Base-by-base conservation (phyloP, 2,329 filamentous ascomycete species). In the Chaetomium strumarium region DNA sequence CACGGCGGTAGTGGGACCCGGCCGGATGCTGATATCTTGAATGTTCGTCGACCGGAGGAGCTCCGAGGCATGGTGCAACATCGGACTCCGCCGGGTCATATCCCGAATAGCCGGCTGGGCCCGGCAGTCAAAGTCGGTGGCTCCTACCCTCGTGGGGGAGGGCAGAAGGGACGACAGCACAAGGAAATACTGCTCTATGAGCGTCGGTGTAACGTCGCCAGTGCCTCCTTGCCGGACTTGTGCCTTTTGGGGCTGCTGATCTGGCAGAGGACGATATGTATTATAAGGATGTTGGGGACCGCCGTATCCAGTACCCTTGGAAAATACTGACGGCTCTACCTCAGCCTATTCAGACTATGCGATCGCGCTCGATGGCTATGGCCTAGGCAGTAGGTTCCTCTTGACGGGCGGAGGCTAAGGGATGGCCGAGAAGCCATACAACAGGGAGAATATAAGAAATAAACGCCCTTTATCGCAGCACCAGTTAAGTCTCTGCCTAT, bases 1-100 rank as follows among this genome's bases (percentile, higher is more conserved):
- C 3, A 75, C 57, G 2, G 62, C 63, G 7, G 62, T 57, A 55
- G 77, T 75, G 0, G 76, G 55, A 0, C 53, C 29, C 7, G 44
- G 40, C 1, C 58, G 58, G 2, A 39, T 36, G 13, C 57, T 48
- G 4, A 68, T 63, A 11, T 68, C 67, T 3, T 66, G 55, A 5
- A 67, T 57, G 7, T 58, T 57, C 1, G 61, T 58, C 31, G 62
- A 58, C 2, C 60, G 59, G 1, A 67, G 55, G 3, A 65, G 31
- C 42, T 64, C 61, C 2, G 55, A 58, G 1, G 59, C 57, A 33
- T 58, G 61, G 5, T 43, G 38, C 10, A 67, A 13, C 10, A 67
- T 51, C 0, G 65, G 63, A 24, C 64, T 67, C 29, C 61, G 58
- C 13, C 40, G 36, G 1, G 62, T 33, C 47, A 65, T 59, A 20